Evolutionary conservation across 257 asterid genomes (phyloP), one percentile per base, ranked within the genome.

Genomic region (Solanum pinnatisectum): DNA sequence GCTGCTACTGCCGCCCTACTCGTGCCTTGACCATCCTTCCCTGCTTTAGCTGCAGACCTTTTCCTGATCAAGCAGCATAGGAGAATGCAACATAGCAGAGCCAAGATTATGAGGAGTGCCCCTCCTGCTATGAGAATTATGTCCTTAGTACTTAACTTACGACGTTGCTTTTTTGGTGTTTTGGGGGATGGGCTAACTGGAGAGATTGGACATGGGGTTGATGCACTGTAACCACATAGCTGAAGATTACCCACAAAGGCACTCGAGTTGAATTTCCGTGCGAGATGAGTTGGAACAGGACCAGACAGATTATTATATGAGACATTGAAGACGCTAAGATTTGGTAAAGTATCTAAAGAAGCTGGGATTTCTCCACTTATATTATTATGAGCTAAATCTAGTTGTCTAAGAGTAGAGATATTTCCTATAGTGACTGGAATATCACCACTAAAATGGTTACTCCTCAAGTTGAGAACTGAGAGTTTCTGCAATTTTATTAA

Each of bases 281-380:
- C 86, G 52, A 97, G 98, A 20, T 71, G 84, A 23, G 39, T 25
- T 1, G 99, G 99, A 79, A 96, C 98, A 20, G 92, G 90, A 11
- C 99, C 99, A 14, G 98, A 93, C 20, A 97, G 96, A 44, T 94
- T 93, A 90, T 97, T 97, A 37, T 94, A 95, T 0, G 99, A 97
- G 72, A 95, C 95, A 86, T 95, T 97, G 86, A 97, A 97, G 22
- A 92, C 89, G 20, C 36, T 88, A 27, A 97, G 97, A 90, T 87
- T 91, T 4, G 94, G 93, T 65, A 96, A 90, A 77, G 92, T 92
- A 25, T 92, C 96, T 2, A 95, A 81, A 84, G 96, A 92, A 86
- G 44, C 23, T 33, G 99, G 98, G 71, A 97, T 95, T 87, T 94
- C 94, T 76, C 95, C 99, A 85, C 77, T 91, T 52, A 97, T 86